Conservation (phyloP, 495 filamentous ascomycete genomes). For the Penicillium turbatum region DNA sequence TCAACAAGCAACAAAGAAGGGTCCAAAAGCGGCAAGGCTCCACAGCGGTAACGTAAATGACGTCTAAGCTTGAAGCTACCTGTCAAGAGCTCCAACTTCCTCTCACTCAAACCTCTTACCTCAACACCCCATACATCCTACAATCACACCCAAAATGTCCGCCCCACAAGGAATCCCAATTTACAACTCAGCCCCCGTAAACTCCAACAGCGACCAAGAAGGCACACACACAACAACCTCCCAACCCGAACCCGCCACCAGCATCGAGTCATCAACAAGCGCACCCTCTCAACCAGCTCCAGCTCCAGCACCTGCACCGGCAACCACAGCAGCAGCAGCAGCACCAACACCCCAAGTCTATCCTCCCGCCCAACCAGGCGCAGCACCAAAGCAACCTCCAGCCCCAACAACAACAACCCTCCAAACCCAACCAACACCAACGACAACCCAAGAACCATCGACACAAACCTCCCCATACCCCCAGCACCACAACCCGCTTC, state of each 20-base stretch:
- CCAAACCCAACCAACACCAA: constrained; percentile 18
- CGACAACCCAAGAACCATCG: constrained; percentile 18
- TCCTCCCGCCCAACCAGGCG: constrained; percentile 44
- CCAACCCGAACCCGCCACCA: constrained; percentile 41
- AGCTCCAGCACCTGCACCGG: not conserved
- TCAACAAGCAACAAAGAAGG: not conserved
- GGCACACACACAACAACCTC: constrained; percentile 17
- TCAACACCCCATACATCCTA: not conserved
- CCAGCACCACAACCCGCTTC: constrained; percentile 62
- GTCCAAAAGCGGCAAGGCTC: constrained; percentile 12
- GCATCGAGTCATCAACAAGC: constrained; percentile 21
- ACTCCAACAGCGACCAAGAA: constrained; percentile 29
- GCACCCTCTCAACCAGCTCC: constrained; percentile 12
- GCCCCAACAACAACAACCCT: constrained; percentile 21
- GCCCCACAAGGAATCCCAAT: constrained; percentile 56
- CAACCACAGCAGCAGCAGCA: constrained; percentile 21
- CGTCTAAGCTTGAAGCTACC: constrained; percentile 17
- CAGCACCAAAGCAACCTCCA: constrained; percentile 21
- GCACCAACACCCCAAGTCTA: constrained; percentile 38
- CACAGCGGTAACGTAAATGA: constrained; percentile 22
- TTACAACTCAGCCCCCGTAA: constrained; percentile 58
- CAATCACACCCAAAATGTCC: constrained; percentile 15
- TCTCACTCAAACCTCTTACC: too few relatives aligned
- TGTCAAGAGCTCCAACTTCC: too few relatives aligned
- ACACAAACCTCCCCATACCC: constrained; percentile 30